Base-by-base conservation (phyloP, 2,329 filamentous ascomycete species). In the Fusarium xylarioides region DNA sequence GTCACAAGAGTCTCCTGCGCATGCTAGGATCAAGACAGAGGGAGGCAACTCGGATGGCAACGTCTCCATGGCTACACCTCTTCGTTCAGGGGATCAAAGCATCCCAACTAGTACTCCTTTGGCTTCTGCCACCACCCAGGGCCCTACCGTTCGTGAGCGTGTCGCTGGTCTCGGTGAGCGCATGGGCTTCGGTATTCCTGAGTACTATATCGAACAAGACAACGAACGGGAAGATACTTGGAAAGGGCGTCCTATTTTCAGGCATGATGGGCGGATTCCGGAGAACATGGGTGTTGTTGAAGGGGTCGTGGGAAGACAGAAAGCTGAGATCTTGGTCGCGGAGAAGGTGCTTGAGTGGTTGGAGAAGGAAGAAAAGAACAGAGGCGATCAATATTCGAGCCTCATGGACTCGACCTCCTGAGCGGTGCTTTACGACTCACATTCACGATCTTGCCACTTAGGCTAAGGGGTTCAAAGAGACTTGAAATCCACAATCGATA, bases 271-370 rank as follows among this genome's bases (percentile, higher is more conserved):
- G 3, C 68, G 66, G 4, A 70, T 84, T 11, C 83, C 84, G 2
- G 57, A 71, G 2, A 74, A 70, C 7, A 55, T 85, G 1, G 82
- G 82, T 7, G 35, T 71, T 11, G 81, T 87, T 9, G 59, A 44
- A 2, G 74, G 80, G 10, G 75, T 84, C 14, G 76, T 77, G 8
- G 80, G 82, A 6, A 81, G 79, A 72, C 79, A 77, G 47, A 66
- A 76, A 15, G 80, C 84, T 2, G 83, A 78, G 71, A 79, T 83
- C 66, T 77, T 75, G 60, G 76, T 88, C 7, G 84, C 85, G 0
- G 80, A 82, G 69, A 69, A 74, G 37, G 75, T 88, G 6, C 70
- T 87, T 19, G 68, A 42, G 11, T 82, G 80, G 75, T 66, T 89
- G 35, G 60, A 77, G 59, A 70, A 74, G 46, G 70, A 80, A 60